A percentile compares a stretch with the other conserved stretches of the same genome.
Evolutionary conservation across 1,284 basidiomycete species (phyloP).

Genomic region (Ustilago sp.): DNA sequence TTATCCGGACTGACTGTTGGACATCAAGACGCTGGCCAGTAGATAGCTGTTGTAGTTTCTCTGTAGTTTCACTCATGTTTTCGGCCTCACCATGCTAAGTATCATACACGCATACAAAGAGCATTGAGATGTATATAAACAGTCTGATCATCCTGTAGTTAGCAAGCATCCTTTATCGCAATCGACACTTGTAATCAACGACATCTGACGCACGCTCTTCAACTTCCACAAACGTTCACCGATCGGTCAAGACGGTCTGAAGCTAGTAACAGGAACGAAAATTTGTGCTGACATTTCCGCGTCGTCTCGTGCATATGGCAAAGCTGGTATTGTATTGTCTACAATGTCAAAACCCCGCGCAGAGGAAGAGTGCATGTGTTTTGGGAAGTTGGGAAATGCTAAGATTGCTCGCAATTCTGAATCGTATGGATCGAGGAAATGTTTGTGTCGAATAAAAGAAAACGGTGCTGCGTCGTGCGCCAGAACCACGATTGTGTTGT

Average conservation of each 20-base stretch:
- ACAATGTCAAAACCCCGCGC: constrained; percentile 45
- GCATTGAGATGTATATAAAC: no score
- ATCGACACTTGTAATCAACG: no score
- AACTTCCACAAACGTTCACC: not conserved
- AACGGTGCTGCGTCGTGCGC: not conserved
- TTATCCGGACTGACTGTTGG: no score
- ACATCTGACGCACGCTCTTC: not conserved
- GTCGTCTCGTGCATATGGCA: constrained; percentile 45
- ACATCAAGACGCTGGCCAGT: no score
- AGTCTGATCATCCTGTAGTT: no score
- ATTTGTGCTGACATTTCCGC: constrained; percentile 25
- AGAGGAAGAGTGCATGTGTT: constrained; percentile 17
- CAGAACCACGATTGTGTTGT: not conserved
- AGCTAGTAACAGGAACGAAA: constrained; percentile 4
- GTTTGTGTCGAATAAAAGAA: not conserved
- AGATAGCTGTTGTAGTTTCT: no score
- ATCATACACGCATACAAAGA: no score
- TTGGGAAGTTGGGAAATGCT: constrained; percentile 7
- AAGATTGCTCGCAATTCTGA: constrained; percentile 26
- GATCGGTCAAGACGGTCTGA: not conserved
- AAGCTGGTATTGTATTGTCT: constrained; percentile 51
- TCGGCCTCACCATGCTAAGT: no score
- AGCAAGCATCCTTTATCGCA: no score
- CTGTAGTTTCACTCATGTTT: no score
- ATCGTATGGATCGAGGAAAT: constrained; percentile 6